Base-by-base conservation (phyloP, 768 basidiomycete genomes). In the Inosperma sp. region DNA sequence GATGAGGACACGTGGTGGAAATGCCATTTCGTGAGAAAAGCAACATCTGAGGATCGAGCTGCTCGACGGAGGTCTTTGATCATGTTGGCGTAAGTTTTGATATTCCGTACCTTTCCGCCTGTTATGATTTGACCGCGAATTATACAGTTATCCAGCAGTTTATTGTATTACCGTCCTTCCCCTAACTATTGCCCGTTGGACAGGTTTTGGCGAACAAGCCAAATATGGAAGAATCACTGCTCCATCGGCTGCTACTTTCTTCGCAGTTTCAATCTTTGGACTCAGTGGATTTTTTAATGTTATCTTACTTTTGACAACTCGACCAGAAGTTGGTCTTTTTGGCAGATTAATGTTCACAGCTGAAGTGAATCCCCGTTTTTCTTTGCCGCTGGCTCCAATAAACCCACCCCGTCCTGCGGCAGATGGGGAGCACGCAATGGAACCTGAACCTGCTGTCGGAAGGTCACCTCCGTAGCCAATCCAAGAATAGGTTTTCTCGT, bases 251-350 rank as follows among this genome's bases (percentile, higher is more conserved):
- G 65, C 65, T 19, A 71, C 65, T 5, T 65, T 75, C 36, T 58
- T 61, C 25, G 69, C 62, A 27, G 51, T 61, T 14, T 50, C 62
- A 6, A 46, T 71, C 14, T 74, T 65, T 51, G 61, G 63, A 4
- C 67, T 74, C 48, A 72, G 69, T 41, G 75, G 75, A 6, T 55
- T 63, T 23, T 52, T 66, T 40, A 77, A 75, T 48, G 73, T 73
- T 7, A 30, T 69, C 16, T 63, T 77, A 7, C 57, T 74, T 34
- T 56, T 72, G 17, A 48, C 55, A 22, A 68, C 70, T 17, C 65
- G 70, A 23, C 68, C 70, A 3, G 62, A 63, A 23, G 61, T 69
- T 2, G 60, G 62, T 22, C 60, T 73, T 5, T 72, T 72, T 44
- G 59, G 61, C 12, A 17, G 21, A 19, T 5, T 22, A 41, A 12